Conservation (phyloP, 2,329 filamentous ascomycete species). For the Alternaria sp. region DNA sequence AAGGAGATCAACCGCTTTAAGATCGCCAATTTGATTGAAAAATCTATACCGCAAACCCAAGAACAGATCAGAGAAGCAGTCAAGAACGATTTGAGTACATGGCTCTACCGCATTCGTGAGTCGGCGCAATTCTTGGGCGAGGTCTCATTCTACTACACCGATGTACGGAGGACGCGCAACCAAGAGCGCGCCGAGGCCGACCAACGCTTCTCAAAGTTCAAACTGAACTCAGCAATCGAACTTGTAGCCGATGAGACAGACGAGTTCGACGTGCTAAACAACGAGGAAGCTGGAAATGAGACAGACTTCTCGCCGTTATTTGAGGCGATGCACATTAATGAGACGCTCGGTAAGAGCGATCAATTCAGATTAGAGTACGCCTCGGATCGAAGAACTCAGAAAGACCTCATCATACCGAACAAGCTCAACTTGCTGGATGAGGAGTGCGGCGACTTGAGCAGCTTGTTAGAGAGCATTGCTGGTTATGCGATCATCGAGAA, state of each 20-base stretch:
- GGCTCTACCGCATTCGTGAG: slow-evolving; percentile 93
- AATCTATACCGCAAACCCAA: slow-evolving; percentile 91
- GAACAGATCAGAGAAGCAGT: slow-evolving; percentile 95
- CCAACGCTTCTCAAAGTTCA: slow-evolving; percentile 81
- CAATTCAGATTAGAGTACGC: slow-evolving; percentile 92
- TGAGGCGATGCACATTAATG: slow-evolving; percentile 95
- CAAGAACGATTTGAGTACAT: slow-evolving; percentile 96
- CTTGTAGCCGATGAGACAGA: slow-evolving; percentile 94
- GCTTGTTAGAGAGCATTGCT: slow-evolving; percentile 88
- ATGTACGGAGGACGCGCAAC: slow-evolving; percentile 82
- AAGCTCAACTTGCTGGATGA: slow-evolving; percentile 81
- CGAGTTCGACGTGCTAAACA: slow-evolving; percentile 94
- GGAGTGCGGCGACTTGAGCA: slow-evolving; percentile 86
- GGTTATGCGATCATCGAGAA: slow-evolving; percentile 97
- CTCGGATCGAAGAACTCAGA: slow-evolving; percentile 88
- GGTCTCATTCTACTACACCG: slow-evolving; percentile 95
- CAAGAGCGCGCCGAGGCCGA: slow-evolving; percentile 82
- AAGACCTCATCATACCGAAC: slow-evolving; percentile 84
- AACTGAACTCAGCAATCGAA: slow-evolving; percentile 94
- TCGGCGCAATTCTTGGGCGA: slow-evolving; percentile 96
- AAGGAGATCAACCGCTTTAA: slow-evolving; percentile 95
- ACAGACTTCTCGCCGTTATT: slow-evolving; percentile 95
- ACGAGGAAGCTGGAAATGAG: slow-evolving; percentile 81
- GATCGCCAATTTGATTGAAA: slow-evolving; percentile 94
- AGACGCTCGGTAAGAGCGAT: slow-evolving; percentile 90